Percentiles rank a stretch among this genome's conserved stretches.
phyloP scores from a whole-genome alignment of 805 yeast species.

The Diddensiella caesifluorescens region DNA sequence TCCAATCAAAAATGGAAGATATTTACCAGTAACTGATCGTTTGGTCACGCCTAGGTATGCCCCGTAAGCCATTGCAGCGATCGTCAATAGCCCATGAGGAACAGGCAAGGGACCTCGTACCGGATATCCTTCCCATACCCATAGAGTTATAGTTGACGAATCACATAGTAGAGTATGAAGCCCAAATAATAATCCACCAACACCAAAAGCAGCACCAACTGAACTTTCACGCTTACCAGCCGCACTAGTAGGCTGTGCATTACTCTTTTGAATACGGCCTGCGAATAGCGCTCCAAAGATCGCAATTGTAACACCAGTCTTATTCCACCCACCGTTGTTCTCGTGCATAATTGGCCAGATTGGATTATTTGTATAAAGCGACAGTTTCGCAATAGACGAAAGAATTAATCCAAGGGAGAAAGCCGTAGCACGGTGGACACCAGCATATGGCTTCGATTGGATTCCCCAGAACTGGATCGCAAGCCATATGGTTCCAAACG shows the following conservation, averaged over 20 bases:
- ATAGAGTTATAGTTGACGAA: conserved; percentile 76
- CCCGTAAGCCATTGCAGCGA: conserved; percentile 57
- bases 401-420: conserved; percentile 66
- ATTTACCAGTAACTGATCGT: conserved; percentile 26
- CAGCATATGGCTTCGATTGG: conserved; percentile 29
- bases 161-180: conserved; percentile 74
- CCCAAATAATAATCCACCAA: conserved; percentile 72
- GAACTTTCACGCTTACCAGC: conserved; percentile 21
- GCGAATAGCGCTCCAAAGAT: conserved; percentile 60
- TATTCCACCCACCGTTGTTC: conserved; percentile 81
- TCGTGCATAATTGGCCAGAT: conserved; percentile 92
- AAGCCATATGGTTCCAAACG: conserved; percentile 56
- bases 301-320: conserved; percentile 61
- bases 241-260: conserved; percentile 21
- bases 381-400: conserved; percentile 70
- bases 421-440: conserved; percentile 45
- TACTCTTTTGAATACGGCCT: conserved; percentile 31
- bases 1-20: conserved; percentile 40
- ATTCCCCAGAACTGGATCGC: conserved; percentile 46
- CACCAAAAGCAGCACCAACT: conserved; percentile 54
- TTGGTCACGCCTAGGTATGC: conserved; percentile 39
- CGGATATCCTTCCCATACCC: conserved; percentile 97
- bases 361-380: conserved; percentile 82
- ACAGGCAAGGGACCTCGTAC: conserved; percentile 82
- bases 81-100: conserved; percentile 65